A percentile compares a stretch with the other conserved stretches of the same genome.
phyloP scores from a whole-genome alignment of 1,284 basidiomycete genomes.

The Apiotrichum mycotoxinovorans region DNA sequence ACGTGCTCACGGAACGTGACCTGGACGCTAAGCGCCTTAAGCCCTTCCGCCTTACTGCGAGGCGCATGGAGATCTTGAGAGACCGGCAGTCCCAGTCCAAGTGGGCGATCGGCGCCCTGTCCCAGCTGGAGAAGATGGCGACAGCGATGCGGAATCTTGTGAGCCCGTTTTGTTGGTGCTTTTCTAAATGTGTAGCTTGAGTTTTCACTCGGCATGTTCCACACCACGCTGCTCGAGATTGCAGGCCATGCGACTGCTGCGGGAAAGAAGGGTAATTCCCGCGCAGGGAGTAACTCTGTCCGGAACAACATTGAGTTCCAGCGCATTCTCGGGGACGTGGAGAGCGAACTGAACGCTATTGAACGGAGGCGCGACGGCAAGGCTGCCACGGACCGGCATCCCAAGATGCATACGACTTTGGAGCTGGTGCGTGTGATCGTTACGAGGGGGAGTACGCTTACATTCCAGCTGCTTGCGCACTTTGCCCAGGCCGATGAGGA shows the following conservation, averaged over 20 bases:
- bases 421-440: slow-evolving; percentile 52
- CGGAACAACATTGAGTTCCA: slow-evolving; percentile 46
- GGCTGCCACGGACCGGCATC: slow-evolving; percentile 58
- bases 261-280: slow-evolving; percentile 42
- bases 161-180: slow-evolving; percentile 28
- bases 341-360: slow-evolving; percentile 41
- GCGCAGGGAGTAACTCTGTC: slow-evolving; percentile 31
- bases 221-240: slow-evolving; percentile 57
- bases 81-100: slow-evolving; percentile 24
- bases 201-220: slow-evolving; percentile 74
- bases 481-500: slow-evolving; percentile 64
- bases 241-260: slow-evolving; percentile 38
- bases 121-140: slow-evolving; percentile 56
- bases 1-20: slow-evolving; percentile 40
- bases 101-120: slow-evolving; percentile 32
- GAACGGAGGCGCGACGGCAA: slow-evolving; percentile 45
- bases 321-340: slow-evolving; percentile 43
- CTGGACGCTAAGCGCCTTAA: slow-evolving; percentile 40
- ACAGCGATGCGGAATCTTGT: slow-evolving; percentile 78
- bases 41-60: slow-evolving; percentile 39
- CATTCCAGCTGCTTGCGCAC: slow-evolving; percentile 63
- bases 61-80: slow-evolving; percentile 34
- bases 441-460: background rate
- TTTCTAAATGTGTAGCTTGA: slow-evolving; percentile 60
- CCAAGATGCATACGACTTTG: slow-evolving; percentile 86